These are phyloP conservation scores for Ceratobasidium sp. DNA, from an alignment of 1,284 basidiomycete genomes.

Conservation along the genomic window DNA sequence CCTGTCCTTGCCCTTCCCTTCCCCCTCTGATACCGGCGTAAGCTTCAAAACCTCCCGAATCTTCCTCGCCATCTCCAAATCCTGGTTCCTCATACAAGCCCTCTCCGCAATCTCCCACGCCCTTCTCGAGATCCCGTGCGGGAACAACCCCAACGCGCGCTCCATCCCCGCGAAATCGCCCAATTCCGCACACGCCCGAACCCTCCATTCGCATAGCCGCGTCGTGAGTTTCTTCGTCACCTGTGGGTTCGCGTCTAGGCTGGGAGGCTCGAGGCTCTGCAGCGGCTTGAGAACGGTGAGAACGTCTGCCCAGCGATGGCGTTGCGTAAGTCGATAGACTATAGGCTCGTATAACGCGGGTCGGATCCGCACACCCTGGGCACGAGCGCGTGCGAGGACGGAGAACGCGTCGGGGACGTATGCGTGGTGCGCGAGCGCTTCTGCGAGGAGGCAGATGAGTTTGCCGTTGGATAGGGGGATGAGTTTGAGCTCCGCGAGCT, in stretches of 20 bases:
- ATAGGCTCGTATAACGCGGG: constrained; percentile 30
- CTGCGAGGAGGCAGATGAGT: constrained; percentile 34
- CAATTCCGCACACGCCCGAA: constrained; percentile 40
- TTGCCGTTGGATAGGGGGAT: background rate
- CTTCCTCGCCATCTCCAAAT: constrained; percentile 18
- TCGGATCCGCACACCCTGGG: constrained; percentile 20
- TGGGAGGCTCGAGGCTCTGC: background rate
- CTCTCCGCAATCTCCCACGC: constrained; percentile 28
- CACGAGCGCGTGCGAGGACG: constrained; percentile 3
- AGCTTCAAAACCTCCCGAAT: constrained; percentile 22
- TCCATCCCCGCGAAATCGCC: constrained; percentile 43
- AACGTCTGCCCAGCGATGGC: constrained; percentile 25
- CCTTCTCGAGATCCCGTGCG: constrained; percentile 24
- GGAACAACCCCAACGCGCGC: constrained; percentile 37
- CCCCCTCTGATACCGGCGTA: background rate
- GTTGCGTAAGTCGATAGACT: constrained; percentile 22
- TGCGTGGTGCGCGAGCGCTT: constrained; percentile 33
- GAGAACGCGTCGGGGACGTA: constrained; percentile 35
- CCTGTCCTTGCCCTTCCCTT: background rate
- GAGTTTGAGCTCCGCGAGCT: constrained; percentile 24
- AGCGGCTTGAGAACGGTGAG: constrained; percentile 33
- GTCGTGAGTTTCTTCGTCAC: constrained; percentile 17
- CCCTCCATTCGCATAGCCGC: constrained; percentile 40
- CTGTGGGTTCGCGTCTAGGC: background rate
- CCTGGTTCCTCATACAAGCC: constrained; percentile 28